Percentiles rank a stretch among this genome's conserved stretches.
phyloP scores from a whole-genome alignment of 768 basidiomycete species.

The Crepidotus variabilis region DNA sequence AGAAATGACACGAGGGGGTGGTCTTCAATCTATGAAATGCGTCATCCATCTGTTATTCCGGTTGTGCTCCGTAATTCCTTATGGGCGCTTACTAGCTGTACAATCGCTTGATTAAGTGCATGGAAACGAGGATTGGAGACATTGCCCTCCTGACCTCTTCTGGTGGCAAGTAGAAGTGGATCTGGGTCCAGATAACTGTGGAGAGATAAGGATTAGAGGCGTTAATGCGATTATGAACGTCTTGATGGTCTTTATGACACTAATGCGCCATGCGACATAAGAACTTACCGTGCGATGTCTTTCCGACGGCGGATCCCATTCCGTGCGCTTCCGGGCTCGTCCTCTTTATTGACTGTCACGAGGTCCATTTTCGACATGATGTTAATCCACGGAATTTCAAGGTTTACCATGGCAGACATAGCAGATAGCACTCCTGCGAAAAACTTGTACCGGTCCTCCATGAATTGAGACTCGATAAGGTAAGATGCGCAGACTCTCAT shows the following conservation, averaged over 20 bases:
- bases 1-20: conserved; percentile 97
- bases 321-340: conserved; percentile 54
- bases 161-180: conserved; percentile 74
- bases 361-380: conserved; percentile 99
- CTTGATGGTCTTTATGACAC: not conserved
- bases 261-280: not conserved
- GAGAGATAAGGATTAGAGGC: conserved; percentile 1
- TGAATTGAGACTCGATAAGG: conserved; percentile 96
- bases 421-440: conserved; percentile 96
- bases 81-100: conserved; percentile 69
- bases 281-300: conserved; percentile 76
- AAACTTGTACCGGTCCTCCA: conserved; percentile 99
- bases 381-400: conserved; percentile 97
- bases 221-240: not conserved
- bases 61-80: not conserved
- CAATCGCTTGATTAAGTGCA: conserved; percentile 90
- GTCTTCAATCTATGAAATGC: conserved; percentile 79
- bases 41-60: conserved; percentile 1
- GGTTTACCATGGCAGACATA: conserved; percentile 98
- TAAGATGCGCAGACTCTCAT: conserved; percentile 89
- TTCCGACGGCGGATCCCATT: conserved; percentile 71
- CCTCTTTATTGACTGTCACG: conserved; percentile 64
- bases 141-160: conserved; percentile 53
- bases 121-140: conserved; percentile 80
- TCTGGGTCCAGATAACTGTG: conserved; percentile 91